Conservation (phyloP, 495 filamentous ascomycete species). For the Jackrogersella multiformis region DNA sequence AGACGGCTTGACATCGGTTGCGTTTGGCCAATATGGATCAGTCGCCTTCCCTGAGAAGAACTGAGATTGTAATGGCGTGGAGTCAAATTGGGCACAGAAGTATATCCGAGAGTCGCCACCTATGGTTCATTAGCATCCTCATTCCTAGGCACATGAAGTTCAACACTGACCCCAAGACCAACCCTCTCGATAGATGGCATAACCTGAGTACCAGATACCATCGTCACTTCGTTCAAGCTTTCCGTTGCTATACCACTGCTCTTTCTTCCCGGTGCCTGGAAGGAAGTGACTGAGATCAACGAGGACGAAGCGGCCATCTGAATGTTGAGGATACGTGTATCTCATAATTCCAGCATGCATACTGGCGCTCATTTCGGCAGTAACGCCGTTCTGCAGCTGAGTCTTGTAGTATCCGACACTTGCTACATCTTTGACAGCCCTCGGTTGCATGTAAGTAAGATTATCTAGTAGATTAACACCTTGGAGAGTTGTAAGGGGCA, state of each 20-base stretch:
- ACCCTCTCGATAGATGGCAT: constrained; percentile 65
- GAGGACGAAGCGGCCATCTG: constrained; percentile 59
- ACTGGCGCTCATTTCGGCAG: constrained; percentile 65
- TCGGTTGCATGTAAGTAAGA: constrained; percentile 54
- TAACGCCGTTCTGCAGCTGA: constrained; percentile 59
- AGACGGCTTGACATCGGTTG: constrained; percentile 12
- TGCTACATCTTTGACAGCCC: constrained; percentile 60
- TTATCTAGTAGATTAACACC: constrained; percentile 66
- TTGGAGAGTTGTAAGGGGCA: constrained; percentile 59
- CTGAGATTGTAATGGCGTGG: constrained; percentile 46
- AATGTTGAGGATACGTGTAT: constrained; percentile 63
- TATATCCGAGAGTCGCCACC: constrained; percentile 55
- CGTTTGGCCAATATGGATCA: constrained; percentile 32
- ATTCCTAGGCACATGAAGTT: constrained; percentile 36
- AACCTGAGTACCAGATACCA: constrained; percentile 46
- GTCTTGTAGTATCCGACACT: constrained; percentile 70
- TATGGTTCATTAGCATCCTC: constrained; percentile 11
- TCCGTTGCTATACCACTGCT: constrained; percentile 65
- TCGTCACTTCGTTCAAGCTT: constrained; percentile 62
- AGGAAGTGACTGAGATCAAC: constrained; percentile 74
- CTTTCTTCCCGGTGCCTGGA: constrained; percentile 63
- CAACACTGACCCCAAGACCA: constrained; percentile 67
- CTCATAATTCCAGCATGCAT: constrained; percentile 69
- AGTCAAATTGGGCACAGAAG: constrained; percentile 71
- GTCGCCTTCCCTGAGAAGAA: constrained; percentile 57